These are phyloP conservation scores for Fusarium marasasianum DNA, from an alignment of 2,329 filamentous ascomycete species.

Conservation along the genomic window DNA sequence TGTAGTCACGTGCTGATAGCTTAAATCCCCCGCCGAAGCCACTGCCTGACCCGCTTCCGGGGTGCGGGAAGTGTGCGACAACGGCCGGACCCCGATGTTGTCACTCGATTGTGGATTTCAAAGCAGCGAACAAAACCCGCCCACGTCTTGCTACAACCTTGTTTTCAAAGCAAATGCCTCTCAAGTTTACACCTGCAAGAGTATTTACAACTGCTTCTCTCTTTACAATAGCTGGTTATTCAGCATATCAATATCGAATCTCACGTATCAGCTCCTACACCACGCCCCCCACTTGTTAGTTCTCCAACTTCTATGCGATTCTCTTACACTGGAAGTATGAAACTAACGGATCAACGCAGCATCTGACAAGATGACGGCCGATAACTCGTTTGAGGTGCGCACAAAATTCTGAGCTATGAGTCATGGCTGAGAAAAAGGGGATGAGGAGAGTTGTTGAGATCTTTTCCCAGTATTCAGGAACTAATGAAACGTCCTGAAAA, in stretches of 20 bases:
- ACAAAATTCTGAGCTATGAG: slow-evolving; percentile 34
- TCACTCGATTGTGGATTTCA: slow-evolving; percentile 46
- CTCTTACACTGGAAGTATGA: slow-evolving; percentile 41
- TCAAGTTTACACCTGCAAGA: slow-evolving; percentile 41
- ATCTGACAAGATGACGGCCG: slow-evolving; percentile 53
- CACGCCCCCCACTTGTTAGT: slow-evolving; percentile 38
- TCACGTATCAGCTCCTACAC: slow-evolving; percentile 35
- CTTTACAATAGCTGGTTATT: slow-evolving; percentile 43
- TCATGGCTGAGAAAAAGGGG: slow-evolving; percentile 38
- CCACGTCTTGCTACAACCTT: slow-evolving; percentile 25
- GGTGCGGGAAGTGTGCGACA: slow-evolving; percentile 15
- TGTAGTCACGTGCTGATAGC: slow-evolving; percentile 29
- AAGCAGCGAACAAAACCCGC: slow-evolving; percentile 41
- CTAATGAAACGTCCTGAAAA: slow-evolving; percentile 50
- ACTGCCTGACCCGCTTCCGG: slow-evolving; percentile 31
- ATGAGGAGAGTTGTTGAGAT: slow-evolving; percentile 34
- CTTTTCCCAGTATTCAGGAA: slow-evolving; percentile 22
- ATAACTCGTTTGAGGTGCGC: slow-evolving; percentile 58
- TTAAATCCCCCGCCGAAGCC: slow-evolving; percentile 31
- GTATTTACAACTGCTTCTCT: slow-evolving; percentile 44
- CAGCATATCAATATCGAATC: slow-evolving; percentile 41
- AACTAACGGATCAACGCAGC: slow-evolving; percentile 35
- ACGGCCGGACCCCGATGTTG: slow-evolving; percentile 35
- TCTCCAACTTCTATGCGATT: slow-evolving; percentile 12
- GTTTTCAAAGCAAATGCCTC: slow-evolving; percentile 39